These are phyloP conservation scores for Nicotiana attenuata DNA, from an alignment of 257 asterid genomes.

Conservation along the genomic window DNA sequence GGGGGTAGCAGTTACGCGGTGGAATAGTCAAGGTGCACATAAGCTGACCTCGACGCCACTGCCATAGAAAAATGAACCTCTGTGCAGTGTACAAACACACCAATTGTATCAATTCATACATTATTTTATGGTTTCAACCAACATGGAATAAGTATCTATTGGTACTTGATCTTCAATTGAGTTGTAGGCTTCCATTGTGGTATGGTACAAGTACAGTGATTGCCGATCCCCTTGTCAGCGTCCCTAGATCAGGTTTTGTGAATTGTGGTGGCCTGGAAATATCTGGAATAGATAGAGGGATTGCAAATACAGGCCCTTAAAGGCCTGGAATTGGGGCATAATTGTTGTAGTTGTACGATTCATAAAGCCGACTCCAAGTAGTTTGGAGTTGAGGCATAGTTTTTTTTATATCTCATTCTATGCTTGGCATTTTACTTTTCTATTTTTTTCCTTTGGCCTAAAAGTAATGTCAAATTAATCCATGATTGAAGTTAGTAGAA, in stretches of 20 bases:
- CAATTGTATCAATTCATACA: background rate
- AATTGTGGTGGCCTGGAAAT: background rate
- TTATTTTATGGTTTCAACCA: conserved; percentile 3
- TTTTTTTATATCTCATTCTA: background rate
- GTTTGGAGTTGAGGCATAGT: background rate
- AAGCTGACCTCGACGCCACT: background rate
- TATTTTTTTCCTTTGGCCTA: background rate
- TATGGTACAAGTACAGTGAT: conserved; percentile 1
- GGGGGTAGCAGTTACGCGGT: no score
- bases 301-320: background rate
- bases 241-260: background rate
- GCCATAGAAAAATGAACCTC: no score
- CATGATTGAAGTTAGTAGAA: background rate
- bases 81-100: background rate
- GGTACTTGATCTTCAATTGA: background rate
- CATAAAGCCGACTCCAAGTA: background rate
- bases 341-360: no score
- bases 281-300: background rate
- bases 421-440: background rate
- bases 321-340: no score
- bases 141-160: background rate
- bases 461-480: background rate
- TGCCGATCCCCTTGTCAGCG: background rate
- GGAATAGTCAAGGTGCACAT: no score
- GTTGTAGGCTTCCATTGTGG: background rate